These are phyloP conservation scores for Rutstroemia sp. DNA, from an alignment of 2,329 filamentous ascomycete species.

Conservation along the genomic window DNA sequence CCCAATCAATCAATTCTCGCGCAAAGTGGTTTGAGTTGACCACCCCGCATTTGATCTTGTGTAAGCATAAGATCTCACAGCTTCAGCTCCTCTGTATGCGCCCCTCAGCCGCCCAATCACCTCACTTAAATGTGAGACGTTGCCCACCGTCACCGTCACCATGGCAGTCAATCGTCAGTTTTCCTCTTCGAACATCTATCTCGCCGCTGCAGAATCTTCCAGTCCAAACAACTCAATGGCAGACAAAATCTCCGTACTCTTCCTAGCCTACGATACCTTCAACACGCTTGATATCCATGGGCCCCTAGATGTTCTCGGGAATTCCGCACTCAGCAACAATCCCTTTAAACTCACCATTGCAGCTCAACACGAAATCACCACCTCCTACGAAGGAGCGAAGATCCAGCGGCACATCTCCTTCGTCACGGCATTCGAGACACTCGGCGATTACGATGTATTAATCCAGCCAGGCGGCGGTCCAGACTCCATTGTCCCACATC, in stretches of 20 bases:
- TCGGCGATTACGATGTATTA: constrained; percentile 60
- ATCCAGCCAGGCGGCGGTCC: constrained; percentile 64
- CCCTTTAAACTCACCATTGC: constrained; percentile 8
- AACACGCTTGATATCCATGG: constrained; percentile 7
- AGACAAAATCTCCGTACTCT: constrained; percentile 1
- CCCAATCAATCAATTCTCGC: too few species aligned
- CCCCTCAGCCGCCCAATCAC: too few species aligned
- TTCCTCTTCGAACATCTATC: background rate
- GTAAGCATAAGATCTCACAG: too few species aligned
- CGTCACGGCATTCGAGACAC: constrained; percentile 65
- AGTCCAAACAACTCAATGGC: background rate
- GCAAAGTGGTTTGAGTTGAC: too few species aligned
- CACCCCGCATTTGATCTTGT: too few species aligned
- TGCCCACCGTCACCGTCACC: background rate
- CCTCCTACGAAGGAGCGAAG: constrained; percentile 2
- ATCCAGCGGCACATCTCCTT: constrained; percentile 46
- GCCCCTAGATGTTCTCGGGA: constrained; percentile 1
- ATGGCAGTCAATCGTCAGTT: background rate
- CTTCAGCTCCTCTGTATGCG: too few species aligned
- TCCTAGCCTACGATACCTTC: constrained; percentile 7
- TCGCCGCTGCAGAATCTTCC: background rate
- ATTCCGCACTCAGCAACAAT: background rate
- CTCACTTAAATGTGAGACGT: background rate
- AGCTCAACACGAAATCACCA: constrained; percentile 1
- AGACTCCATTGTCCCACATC: constrained; percentile 44